Evolutionary conservation across 2,329 filamentous ascomycete species (phyloP).

Genomic region (Ustulina deusta): DNA sequence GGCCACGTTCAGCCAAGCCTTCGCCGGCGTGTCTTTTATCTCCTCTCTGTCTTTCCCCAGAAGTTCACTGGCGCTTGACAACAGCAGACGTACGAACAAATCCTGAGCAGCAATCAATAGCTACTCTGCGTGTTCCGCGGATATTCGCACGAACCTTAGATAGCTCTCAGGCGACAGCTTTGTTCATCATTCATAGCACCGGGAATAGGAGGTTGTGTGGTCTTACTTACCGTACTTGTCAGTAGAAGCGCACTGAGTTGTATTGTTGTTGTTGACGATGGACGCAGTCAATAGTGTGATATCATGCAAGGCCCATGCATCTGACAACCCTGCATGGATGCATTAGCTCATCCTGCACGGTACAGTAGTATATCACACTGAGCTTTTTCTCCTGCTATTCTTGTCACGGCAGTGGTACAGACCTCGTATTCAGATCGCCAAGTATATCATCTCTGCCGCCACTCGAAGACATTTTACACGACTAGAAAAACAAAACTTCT

Average conservation of each 20-base stretch:
- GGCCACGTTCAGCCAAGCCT: conserved; percentile 13
- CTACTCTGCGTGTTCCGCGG: background rate
- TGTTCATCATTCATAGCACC: background rate
- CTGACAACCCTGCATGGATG: conserved; percentile 12
- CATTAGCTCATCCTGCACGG: conserved; percentile 14
- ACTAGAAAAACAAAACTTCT: background rate
- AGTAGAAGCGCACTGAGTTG: background rate
- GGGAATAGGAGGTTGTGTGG: background rate
- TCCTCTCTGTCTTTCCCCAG: background rate
- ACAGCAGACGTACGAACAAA: too few species aligned
- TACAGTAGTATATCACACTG: conserved; percentile 6
- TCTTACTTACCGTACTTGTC: conserved; percentile 3
- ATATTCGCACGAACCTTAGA: background rate
- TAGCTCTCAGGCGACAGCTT: background rate
- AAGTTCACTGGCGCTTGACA: background rate
- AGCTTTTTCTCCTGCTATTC: background rate
- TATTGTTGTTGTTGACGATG: conserved; percentile 23
- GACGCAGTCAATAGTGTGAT: conserved; percentile 30
- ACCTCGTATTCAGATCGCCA: conserved; percentile 14
- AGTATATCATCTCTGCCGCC: background rate
- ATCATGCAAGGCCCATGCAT: conserved; percentile 9
- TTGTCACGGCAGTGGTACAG: background rate
- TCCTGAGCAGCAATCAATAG: background rate
- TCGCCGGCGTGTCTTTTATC: background rate
- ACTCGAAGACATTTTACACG: too few species aligned